These are phyloP conservation scores for Sporothrix protearum DNA, from an alignment of 2,329 filamentous ascomycete species.

Conservation along the genomic window DNA sequence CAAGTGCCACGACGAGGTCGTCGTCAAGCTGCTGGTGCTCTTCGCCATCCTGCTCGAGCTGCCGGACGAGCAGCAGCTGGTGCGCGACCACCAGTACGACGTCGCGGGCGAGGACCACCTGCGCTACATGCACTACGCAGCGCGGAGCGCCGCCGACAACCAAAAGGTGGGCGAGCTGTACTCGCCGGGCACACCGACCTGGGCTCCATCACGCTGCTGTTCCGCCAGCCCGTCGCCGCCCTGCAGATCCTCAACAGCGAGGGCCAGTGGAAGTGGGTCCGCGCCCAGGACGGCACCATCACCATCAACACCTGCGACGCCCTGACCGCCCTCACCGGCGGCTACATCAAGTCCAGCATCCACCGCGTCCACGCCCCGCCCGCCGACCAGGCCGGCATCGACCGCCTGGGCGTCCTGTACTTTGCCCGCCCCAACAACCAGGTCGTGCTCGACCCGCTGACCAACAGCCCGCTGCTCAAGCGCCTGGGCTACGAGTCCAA, in stretches of 20 bases:
- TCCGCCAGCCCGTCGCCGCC: constrained; percentile 52
- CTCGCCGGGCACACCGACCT: constrained; percentile 49
- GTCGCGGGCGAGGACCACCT: constrained; percentile 54
- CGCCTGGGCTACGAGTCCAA: constrained; percentile 37
- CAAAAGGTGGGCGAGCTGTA: constrained; percentile 33
- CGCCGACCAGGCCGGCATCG: constrained; percentile 44
- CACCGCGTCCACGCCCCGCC: constrained; percentile 39
- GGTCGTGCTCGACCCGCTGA: constrained; percentile 38
- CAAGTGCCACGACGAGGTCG: constrained; percentile 43
- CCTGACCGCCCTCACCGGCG: constrained; percentile 44
- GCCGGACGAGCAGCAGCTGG: constrained; percentile 54
- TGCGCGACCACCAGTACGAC: constrained; percentile 53
- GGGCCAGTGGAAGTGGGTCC: constrained; percentile 45
- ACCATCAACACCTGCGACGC: constrained; percentile 48
- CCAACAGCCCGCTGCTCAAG: constrained; percentile 37
- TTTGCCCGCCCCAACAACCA: constrained; percentile 47
- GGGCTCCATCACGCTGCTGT: constrained; percentile 51
- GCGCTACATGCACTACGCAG: constrained; percentile 56
- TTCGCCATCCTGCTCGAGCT: constrained; percentile 58
- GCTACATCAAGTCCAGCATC: constrained; percentile 39
- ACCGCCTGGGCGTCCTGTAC: constrained; percentile 50
- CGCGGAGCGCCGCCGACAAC: constrained; percentile 37
- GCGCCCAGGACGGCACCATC: constrained; percentile 44
- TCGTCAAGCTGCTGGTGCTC: constrained; percentile 52
- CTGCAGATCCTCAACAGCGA: constrained; percentile 46